Evolutionary conservation across 78 protist genomes (phyloP).

Genomic region (Dictyostelium intermedium): DNA sequence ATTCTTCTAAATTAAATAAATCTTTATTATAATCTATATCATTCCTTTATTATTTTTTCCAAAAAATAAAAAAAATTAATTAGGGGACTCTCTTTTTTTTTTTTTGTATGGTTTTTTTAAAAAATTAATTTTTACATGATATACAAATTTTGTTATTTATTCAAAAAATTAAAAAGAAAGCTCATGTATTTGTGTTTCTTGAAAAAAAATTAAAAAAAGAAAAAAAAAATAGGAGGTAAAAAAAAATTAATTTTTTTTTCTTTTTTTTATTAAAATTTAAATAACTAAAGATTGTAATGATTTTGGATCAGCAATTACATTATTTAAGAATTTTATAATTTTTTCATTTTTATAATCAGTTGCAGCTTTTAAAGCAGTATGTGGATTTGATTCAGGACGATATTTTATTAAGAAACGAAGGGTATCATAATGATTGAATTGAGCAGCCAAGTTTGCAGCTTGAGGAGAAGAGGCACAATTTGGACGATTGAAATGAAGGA

Average conservation of each 20-base stretch:
- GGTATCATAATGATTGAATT: neutral
- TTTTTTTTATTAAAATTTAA: neutral
- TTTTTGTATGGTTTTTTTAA: too few species aligned
- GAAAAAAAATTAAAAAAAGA: neutral
- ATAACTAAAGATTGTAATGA: neutral
- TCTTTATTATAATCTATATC: conserved; percentile 6
- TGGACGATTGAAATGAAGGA: neutral
- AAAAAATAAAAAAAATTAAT: neutral
- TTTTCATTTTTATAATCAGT: neutral
- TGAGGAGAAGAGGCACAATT: neutral
- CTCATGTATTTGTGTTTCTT: neutral
- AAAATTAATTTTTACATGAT: too few species aligned
- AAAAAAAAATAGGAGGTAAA: neutral
- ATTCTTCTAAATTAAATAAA: neutral
- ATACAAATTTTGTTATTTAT: too few species aligned
- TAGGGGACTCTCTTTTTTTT: neutral
- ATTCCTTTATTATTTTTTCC: neutral
- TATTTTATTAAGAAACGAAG: neutral
- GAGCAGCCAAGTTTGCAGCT: neutral
- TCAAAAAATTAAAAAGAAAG: too few species aligned
- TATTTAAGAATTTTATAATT: neutral
- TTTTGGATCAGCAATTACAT: neutral
- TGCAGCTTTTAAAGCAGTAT: neutral
- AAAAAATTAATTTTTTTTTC: neutral
- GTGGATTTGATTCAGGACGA: neutral